Conservation (phyloP, 768 basidiomycete genomes). For the Termitomyces sp. region DNA sequence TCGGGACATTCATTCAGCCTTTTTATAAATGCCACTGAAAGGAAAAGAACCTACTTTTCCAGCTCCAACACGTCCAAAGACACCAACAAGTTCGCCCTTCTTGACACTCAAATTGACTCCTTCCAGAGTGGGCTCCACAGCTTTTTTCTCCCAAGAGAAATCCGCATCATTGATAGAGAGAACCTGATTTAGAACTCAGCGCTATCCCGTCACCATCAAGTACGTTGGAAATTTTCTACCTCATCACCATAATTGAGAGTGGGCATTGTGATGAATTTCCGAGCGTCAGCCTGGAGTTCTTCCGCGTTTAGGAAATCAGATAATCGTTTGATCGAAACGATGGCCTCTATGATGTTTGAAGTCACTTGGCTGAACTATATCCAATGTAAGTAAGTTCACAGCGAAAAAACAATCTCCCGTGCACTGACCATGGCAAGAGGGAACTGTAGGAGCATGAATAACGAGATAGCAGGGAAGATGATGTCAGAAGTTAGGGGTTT, state of each 20-base stretch:
- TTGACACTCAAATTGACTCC: conserved; percentile 67
- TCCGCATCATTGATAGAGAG: conserved; percentile 70
- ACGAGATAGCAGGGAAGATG: conserved; percentile 93
- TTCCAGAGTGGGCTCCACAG: conserved; percentile 59
- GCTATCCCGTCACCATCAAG: neutral
- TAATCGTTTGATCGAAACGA: conserved; percentile 78
- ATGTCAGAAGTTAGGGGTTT: conserved; percentile 80
- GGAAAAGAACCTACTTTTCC: conserved; percentile 58
- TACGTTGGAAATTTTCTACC: conserved; percentile 24
- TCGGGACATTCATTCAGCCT: neutral
- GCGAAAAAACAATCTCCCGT: neutral
- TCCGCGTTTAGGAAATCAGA: conserved; percentile 68
- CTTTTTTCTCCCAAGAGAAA: conserved; percentile 70
- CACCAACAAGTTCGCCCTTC: conserved; percentile 81
- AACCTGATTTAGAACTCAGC: conserved; percentile 29
- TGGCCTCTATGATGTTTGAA: conserved; percentile 78
- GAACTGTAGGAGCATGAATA: conserved; percentile 85
- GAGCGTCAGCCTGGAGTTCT: conserved; percentile 77
- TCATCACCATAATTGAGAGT: conserved; percentile 54
- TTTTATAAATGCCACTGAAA: neutral
- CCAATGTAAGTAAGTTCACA: neutral
- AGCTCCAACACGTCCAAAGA: conserved; percentile 85
- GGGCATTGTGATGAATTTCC: conserved; percentile 41
- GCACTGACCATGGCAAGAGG: conserved; percentile 71
- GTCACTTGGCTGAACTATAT: conserved; percentile 63